Evolutionary conservation across 2,329 filamentous ascomycete genomes (phyloP).

Genomic region (Trichoderma lentiforme): DNA sequence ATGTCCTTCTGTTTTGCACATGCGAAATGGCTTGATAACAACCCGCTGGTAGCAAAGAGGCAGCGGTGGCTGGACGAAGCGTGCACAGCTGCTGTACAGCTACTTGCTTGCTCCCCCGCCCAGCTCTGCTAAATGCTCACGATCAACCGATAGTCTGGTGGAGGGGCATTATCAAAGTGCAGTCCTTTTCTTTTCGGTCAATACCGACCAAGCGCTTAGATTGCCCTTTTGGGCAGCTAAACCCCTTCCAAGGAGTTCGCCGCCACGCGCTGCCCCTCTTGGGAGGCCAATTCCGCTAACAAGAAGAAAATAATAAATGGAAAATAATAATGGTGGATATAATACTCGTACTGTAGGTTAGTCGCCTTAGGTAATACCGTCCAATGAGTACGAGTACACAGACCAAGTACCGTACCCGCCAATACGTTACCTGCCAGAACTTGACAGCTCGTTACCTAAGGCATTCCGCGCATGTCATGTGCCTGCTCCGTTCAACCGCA

Average conservation of each 20-base stretch:
- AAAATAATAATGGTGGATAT: background rate
- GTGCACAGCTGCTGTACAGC: background rate
- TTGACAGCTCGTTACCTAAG: background rate
- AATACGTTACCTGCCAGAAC: background rate
- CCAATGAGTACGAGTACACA: background rate
- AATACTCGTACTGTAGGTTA: background rate
- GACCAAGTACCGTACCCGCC: background rate
- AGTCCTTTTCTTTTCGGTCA: background rate
- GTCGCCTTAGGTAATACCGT: background rate
- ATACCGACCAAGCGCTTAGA: background rate
- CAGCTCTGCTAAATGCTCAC: constrained; percentile 5
- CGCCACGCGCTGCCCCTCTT: background rate
- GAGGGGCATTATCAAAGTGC: background rate
- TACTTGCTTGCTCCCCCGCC: background rate
- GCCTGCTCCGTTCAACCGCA: background rate
- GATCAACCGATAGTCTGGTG: background rate
- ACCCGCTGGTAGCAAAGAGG: background rate
- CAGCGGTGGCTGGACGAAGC: background rate
- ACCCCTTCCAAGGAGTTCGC: background rate
- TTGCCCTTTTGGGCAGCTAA: background rate
- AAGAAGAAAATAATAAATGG: background rate
- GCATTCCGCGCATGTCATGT: constrained; percentile 3
- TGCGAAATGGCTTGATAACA: background rate
- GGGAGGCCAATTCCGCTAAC: background rate
- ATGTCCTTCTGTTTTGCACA: background rate